A percentile compares a stretch with the other conserved stretches of the same genome.
Evolutionary conservation across 2,329 filamentous ascomycete genomes (phyloP).

Genomic region (Berkeleyomyces basicola): DNA sequence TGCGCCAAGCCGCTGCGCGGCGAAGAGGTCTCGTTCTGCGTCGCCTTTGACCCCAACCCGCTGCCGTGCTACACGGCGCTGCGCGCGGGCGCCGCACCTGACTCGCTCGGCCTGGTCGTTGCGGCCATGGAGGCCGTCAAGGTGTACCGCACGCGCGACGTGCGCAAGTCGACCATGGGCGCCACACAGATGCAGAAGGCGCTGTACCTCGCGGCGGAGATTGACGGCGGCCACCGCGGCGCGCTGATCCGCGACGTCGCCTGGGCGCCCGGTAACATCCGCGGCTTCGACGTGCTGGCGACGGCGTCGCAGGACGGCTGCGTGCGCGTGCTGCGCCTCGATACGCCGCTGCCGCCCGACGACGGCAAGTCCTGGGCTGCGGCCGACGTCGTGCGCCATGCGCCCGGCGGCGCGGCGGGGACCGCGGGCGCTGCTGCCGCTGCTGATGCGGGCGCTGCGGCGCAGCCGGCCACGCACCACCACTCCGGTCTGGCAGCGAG

Average conservation of each 20-base stretch:
- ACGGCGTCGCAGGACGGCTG: slow-evolving; percentile 86
- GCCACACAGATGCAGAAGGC: slow-evolving; percentile 46
- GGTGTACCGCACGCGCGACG: slow-evolving; percentile 60
- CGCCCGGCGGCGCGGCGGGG: slow-evolving; percentile 18
- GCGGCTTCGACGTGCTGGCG: slow-evolving; percentile 79
- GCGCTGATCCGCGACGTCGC: slow-evolving; percentile 73
- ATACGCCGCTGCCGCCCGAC: slow-evolving; percentile 34
- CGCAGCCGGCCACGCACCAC: slow-evolving; percentile 20
- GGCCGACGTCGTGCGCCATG: slow-evolving; percentile 23
- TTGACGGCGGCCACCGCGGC: slow-evolving; percentile 34
- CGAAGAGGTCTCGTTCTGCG: slow-evolving; percentile 73
- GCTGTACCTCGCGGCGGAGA: slow-evolving; percentile 73
- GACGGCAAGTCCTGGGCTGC: slow-evolving; percentile 35
- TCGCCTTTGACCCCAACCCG: slow-evolving; percentile 77
- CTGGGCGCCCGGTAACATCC: slow-evolving; percentile 82
- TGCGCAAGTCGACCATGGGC: slow-evolving; percentile 31
- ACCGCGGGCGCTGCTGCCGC: slow-evolving; percentile 18
- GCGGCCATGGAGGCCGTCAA: slow-evolving; percentile 71
- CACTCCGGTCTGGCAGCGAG: slow-evolving; percentile 12
- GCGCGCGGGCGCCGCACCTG: slow-evolving; percentile 62
- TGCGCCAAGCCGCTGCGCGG: slow-evolving; percentile 49
- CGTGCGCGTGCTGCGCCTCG: slow-evolving; percentile 73
- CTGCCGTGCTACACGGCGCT: slow-evolving; percentile 64
- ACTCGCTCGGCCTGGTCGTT: slow-evolving; percentile 66
- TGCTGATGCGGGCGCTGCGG: slow-evolving; percentile 17